A percentile compares a stretch with the other conserved stretches of the same genome.
These are phyloP conservation scores for Corrigiola litoralis DNA, from an alignment of 179 eudicot species.

Conservation along the genomic window DNA sequence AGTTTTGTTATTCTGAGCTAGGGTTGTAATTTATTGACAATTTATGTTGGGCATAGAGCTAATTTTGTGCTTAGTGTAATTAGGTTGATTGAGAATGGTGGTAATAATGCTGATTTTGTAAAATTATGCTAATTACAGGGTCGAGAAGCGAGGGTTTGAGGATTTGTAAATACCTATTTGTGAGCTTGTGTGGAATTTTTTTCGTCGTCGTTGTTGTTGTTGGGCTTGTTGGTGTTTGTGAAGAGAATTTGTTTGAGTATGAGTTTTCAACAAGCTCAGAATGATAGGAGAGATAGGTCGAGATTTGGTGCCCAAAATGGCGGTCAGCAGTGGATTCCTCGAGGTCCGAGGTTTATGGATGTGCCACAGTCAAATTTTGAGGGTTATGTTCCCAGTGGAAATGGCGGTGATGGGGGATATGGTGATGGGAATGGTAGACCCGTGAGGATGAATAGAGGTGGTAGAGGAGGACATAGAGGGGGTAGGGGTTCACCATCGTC, in stretches of 20 bases:
- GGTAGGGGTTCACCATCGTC: too few species aligned
- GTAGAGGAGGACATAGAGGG: conserved; percentile 22
- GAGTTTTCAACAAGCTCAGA: conserved; percentile 61
- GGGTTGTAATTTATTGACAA: too few species aligned
- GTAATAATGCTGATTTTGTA: not conserved
- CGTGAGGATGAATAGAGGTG: conserved; percentile 21
- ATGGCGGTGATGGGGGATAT: conserved; percentile 28
- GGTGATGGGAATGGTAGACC: conserved; percentile 19
- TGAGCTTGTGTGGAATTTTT: not conserved
- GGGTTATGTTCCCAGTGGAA: conserved; percentile 18
- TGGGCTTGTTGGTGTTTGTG: conserved; percentile 1
- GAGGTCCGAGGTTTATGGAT: conserved; percentile 25
- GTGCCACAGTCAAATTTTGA: conserved; percentile 11
- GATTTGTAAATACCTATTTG: conserved; percentile 1
- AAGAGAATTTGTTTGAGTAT: conserved; percentile 32
- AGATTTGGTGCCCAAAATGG: conserved; percentile 37
- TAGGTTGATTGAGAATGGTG: too few species aligned
- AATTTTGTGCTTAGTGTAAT: too few species aligned
- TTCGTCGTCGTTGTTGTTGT: conserved; percentile 5
- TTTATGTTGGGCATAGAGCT: too few species aligned
- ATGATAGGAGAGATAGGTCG: conserved; percentile 48
- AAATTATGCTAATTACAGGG: conserved; percentile 1
- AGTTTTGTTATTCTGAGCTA: too few species aligned
- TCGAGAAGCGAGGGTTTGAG: conserved; percentile 2
- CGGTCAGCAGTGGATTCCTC: conserved; percentile 66